Conservation (phyloP, 2,329 filamentous ascomycete species). For the Calonectria naviculata region DNA sequence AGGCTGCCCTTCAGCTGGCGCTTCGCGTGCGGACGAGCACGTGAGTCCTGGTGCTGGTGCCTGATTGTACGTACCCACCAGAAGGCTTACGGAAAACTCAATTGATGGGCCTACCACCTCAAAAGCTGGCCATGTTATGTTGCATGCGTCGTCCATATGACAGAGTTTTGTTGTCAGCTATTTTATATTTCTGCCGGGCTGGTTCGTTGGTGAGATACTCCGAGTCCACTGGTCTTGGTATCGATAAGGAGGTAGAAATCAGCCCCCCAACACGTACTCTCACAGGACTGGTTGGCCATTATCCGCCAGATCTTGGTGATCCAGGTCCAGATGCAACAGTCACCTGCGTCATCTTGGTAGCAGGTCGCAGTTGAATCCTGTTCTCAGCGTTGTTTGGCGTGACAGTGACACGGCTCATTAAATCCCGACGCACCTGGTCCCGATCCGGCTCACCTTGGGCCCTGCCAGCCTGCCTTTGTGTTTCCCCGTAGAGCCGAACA, state of each 20-base stretch:
- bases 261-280: not conserved
- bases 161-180: not conserved
- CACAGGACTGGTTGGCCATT: not conserved
- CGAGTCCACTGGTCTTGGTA: not conserved
- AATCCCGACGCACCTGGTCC: slow-evolving; percentile 3
- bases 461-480: not conserved
- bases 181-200: no score
- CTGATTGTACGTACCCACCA: not conserved
- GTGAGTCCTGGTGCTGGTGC: slow-evolving; percentile 18
- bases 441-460: not conserved
- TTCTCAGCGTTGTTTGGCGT: slow-evolving; percentile 16
- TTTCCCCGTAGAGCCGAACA: not conserved
- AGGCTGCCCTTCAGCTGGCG: not conserved
- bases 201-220: not conserved
- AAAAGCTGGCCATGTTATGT: not conserved
- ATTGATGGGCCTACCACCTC: not conserved
- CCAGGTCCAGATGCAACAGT: slow-evolving; percentile 3
- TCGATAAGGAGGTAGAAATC: not conserved
- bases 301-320: not conserved
- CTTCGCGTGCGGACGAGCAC: slow-evolving; percentile 4
- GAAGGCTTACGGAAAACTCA: not conserved
- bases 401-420: slow-evolving; percentile 11
- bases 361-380: slow-evolving; percentile 10
- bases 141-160: not conserved
- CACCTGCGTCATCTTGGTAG: slow-evolving; percentile 22